These are phyloP conservation scores for Entelexis sorbosivorans DNA, from an alignment of 1,139 yeast species.

Conservation along the genomic window DNA sequence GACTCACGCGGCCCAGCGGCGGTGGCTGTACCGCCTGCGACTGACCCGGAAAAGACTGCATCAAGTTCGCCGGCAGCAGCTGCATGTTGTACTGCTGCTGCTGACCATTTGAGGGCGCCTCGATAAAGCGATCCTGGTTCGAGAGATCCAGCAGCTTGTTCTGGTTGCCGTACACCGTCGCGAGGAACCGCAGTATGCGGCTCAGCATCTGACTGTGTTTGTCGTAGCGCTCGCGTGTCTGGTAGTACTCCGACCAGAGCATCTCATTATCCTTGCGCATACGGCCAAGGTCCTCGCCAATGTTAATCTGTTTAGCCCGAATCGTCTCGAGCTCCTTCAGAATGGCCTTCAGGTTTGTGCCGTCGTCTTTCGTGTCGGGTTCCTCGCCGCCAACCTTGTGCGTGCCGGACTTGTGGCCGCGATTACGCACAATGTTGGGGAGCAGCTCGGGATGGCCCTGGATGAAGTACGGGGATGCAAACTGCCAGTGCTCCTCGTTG, in stretches of 20 bases:
- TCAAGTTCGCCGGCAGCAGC: conserved; percentile 8
- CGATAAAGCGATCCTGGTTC: conserved; percentile 3
- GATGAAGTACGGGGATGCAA: conserved; percentile 69
- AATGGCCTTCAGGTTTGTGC: conserved; percentile 45
- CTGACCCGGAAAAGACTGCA: neutral
- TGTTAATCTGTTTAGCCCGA: conserved; percentile 65
- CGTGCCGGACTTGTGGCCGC: conserved; percentile 28
- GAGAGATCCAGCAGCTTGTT: conserved; percentile 28
- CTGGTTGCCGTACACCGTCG: conserved; percentile 65
- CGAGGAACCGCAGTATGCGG: conserved; percentile 74
- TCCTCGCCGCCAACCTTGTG: conserved; percentile 28
- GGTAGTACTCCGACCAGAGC: conserved; percentile 78
- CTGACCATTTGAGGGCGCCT: conserved; percentile 8
- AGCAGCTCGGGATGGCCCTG: conserved; percentile 60
- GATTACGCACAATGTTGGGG: conserved; percentile 56
- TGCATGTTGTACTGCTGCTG: conserved; percentile 8
- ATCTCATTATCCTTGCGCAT: conserved; percentile 79
- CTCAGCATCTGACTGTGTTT: conserved; percentile 81
- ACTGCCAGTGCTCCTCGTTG: conserved; percentile 58
- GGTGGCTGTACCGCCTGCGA: conserved; percentile 1
- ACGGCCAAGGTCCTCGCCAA: conserved; percentile 72
- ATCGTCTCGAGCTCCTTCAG: conserved; percentile 65
- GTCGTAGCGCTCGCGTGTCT: conserved; percentile 74
- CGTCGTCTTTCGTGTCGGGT: conserved; percentile 33
- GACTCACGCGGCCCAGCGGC: conserved; percentile 3